Base-by-base conservation (phyloP, 345 rosid genomes). In the Ricinus communis region DNA sequence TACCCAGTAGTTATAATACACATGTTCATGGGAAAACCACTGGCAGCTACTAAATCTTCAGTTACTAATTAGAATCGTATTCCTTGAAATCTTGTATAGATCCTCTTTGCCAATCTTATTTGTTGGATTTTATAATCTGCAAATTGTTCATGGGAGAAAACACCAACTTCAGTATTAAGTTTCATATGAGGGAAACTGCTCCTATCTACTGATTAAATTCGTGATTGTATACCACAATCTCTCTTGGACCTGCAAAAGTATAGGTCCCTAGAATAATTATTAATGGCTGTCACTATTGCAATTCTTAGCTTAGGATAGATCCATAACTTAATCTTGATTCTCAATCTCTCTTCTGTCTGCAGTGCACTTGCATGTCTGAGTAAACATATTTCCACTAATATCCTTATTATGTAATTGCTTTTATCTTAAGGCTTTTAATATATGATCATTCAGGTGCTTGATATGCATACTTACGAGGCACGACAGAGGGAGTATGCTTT, bases 401-500 rank as follows among this genome's bases (percentile, higher is more conserved):
- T 41, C n/a, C 5, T 63, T 30, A 7, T n/a, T 18, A 12, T 63
- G 12, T 24, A 18, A 22, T 59, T 27, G 49, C 25, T 19, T 47
- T n/a, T 58, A n/a, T 59, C 9, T 28, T 16, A 33, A 68, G 51
- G 21, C 19, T 65, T 64, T 53, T 64, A 36, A 47, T 54, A 14
- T 45, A 14, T 66, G 63, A 25, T 71, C 30, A 51, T 59, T 77
- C 85, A 95, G 99, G 99, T 95, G 81, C 99, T 95, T 85, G 98
- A 95, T 83, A 78, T 93, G 88, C 94, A 82, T 71, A 69, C 93
- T 51, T 93, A 92, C 69, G 93, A 89, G 83, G 82, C 80, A 72
- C 87, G 99, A 7, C 98, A 87, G 70, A 89, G 83, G 78, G 89
- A 95, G 71, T 95, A 95, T 86, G 99, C 98, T 57, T 83, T 82